A percentile compares a stretch with the other conserved stretches of the same genome.
These are phyloP conservation scores for Aspergillus pseudoterreus DNA, from an alignment of 2,329 filamentous ascomycete species.

Conservation along the genomic window DNA sequence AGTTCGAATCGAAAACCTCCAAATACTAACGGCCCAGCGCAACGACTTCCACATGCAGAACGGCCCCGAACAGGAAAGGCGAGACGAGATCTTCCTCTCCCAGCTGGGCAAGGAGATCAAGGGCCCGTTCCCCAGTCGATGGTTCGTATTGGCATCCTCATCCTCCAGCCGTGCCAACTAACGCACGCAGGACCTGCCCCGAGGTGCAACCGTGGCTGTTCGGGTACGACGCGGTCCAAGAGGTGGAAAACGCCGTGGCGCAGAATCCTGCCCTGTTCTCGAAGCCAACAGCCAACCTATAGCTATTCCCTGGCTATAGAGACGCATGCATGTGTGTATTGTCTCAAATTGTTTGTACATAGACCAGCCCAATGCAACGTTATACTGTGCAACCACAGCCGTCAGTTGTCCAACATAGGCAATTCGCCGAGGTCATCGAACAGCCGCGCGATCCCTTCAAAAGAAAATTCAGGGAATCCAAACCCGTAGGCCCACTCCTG, in stretches of 20 bases:
- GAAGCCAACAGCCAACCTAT: slow-evolving; percentile 4
- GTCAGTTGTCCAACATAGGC: slow-evolving; percentile 26
- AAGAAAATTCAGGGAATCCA: slow-evolving; percentile 36
- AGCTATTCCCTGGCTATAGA: neutral
- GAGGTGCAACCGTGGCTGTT: slow-evolving; percentile 62
- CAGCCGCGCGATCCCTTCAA: slow-evolving; percentile 32
- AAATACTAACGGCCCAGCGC: slow-evolving; percentile 33
- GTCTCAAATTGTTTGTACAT: neutral
- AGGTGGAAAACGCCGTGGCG: slow-evolving; percentile 45
- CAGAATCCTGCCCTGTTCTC: slow-evolving; percentile 20
- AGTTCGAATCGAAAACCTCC: neutral
- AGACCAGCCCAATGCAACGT: neutral
- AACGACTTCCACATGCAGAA: slow-evolving; percentile 52
- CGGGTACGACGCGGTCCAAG: slow-evolving; percentile 59
- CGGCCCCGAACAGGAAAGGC: slow-evolving; percentile 54
- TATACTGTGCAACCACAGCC: neutral
- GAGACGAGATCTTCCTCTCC: slow-evolving; percentile 57
- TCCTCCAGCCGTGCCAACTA: neutral
- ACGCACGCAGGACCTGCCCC: slow-evolving; percentile 50
- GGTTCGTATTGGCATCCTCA: slow-evolving; percentile 31
- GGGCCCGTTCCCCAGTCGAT: slow-evolving; percentile 59
- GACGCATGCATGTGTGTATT: neutral
- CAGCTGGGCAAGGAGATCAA: slow-evolving; percentile 52
- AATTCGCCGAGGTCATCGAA: slow-evolving; percentile 32
- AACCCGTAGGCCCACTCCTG: slow-evolving; percentile 34